phyloP scores from a whole-genome alignment of 2,329 filamentous ascomycete genomes.

The Penicillium brevicompactum region DNA sequence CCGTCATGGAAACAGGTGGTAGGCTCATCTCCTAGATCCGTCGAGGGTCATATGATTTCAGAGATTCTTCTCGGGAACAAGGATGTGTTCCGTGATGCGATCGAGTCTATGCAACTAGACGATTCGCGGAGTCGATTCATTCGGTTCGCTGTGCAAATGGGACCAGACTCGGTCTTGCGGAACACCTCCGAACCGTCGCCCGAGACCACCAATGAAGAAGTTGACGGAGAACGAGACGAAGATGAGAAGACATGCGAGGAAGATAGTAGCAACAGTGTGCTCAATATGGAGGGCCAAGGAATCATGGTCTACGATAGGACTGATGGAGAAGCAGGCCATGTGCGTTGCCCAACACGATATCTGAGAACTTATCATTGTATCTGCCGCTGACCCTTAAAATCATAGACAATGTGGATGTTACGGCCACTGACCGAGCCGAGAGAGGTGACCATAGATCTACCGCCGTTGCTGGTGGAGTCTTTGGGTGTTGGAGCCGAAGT shows the following conservation, averaged over 20 bases:
- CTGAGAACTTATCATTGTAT: slow-evolving; percentile 11
- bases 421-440: slow-evolving; percentile 84
- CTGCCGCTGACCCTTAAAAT: slow-evolving; percentile 23
- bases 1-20: slow-evolving; percentile 94
- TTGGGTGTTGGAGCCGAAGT: slow-evolving; percentile 93
- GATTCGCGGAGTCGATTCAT: slow-evolving; percentile 91
- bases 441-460: slow-evolving; percentile 95
- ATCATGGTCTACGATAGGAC: slow-evolving; percentile 96
- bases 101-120: slow-evolving; percentile 88
- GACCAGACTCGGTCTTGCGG: slow-evolving; percentile 67
- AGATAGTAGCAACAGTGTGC: slow-evolving; percentile 51
- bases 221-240: slow-evolving; percentile 25
- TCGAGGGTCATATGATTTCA: slow-evolving; percentile 76
- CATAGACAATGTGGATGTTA: slow-evolving; percentile 98
- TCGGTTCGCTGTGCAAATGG: slow-evolving; percentile 73
- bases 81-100: slow-evolving; percentile 75
- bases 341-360: slow-evolving; percentile 48
- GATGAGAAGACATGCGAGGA: slow-evolving; percentile 42
- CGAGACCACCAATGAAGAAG: slow-evolving; percentile 15
- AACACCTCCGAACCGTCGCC: slow-evolving; percentile 40
- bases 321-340: slow-evolving; percentile 85
- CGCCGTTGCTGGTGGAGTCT: slow-evolving; percentile 84
- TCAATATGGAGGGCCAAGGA: slow-evolving; percentile 91
- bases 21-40: slow-evolving; percentile 71
- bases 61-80: slow-evolving; percentile 82